Evolutionary conservation across 2,329 filamentous ascomycete species (phyloP), one percentile per base, ranked within the genome.

Genomic region (Chrysosphaeria jannelii): DNA sequence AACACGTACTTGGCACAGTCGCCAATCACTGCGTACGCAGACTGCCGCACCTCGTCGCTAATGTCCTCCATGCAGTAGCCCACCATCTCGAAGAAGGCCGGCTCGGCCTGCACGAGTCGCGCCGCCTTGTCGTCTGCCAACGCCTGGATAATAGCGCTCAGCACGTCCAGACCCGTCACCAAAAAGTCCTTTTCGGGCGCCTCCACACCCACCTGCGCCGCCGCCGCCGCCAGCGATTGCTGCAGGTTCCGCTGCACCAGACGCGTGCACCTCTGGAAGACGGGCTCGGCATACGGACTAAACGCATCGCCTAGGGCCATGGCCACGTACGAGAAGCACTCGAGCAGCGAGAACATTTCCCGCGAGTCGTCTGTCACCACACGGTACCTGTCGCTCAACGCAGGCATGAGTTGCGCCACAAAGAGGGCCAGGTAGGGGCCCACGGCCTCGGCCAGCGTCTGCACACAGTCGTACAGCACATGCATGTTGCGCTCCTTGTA

Each of bases 401-500:
- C 75, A 13, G 85, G 79, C 81, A 97, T 93, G 28, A 97, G 55
- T 33, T 76, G 57, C 30, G 70, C 59, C 19, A 79, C 65, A n/a
- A 90, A 58, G 29, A 63, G 56, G n/a, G 76, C 70, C 32, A 97
- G 53, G 16, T 70, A 63, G 5, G 68, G 64, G 8, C 76, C 78
- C 25, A 93, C 70, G 37, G 76, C 70, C 43, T 97, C 85, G 4
- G 85, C 85, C 27, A 97, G 52, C 1, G 85, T 97, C 47, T 97
- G 85, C 16, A 97, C 75, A 42, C 85, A 93, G 46, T 97, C 85
- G 48, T 97, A 97, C 16, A 97, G 60, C 25, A 93, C 88, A 48
- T 88, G 91, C 64, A 93, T 91, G 48, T 97, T 97, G 37, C 76
- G 69, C 44, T 93, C 81, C 54, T 97, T 93, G 60, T 93, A 97